These are phyloP conservation scores for Flaveria sonorensis DNA, from an alignment of 129 eudicot species.

Conservation along the genomic window DNA sequence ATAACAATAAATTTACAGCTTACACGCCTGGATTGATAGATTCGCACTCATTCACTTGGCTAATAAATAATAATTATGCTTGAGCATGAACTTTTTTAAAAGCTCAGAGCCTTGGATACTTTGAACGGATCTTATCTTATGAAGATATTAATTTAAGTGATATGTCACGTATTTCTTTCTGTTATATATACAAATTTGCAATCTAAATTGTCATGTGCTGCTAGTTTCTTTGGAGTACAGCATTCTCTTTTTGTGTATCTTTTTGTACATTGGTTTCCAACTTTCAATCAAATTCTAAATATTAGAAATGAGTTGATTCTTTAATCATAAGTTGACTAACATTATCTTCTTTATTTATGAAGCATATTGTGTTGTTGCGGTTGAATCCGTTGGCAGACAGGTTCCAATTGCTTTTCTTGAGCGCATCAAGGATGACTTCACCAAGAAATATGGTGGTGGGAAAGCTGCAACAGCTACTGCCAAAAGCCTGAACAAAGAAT, in stretches of 20 bases:
- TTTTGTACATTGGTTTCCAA: background rate
- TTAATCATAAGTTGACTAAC: background rate
- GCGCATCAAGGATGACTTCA: constrained; percentile 70
- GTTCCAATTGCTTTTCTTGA: constrained; percentile 68
- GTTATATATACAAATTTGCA: too few species aligned
- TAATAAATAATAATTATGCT: background rate
- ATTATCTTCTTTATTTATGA: constrained; percentile 20
- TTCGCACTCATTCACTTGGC: background rate
- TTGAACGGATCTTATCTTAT: background rate
- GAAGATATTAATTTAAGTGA: background rate
- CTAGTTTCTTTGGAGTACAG: background rate
- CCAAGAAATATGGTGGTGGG: constrained; percentile 64
- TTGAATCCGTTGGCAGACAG: constrained; percentile 73
- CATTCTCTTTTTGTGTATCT: background rate
- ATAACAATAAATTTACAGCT: too few species aligned
- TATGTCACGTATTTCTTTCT: too few species aligned
- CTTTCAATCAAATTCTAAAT: background rate
- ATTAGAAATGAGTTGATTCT: background rate
- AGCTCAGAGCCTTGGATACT: background rate
- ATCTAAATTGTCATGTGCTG: too few species aligned
- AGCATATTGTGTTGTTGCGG: constrained; percentile 82
- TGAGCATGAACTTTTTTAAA: background rate
- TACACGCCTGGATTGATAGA: too few species aligned
- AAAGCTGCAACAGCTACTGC: constrained; percentile 67
- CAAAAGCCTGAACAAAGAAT: constrained; percentile 62